Conservation (phyloP, 2,329 filamentous ascomycete species). For the Aspergillus brunneoviolaceus region DNA sequence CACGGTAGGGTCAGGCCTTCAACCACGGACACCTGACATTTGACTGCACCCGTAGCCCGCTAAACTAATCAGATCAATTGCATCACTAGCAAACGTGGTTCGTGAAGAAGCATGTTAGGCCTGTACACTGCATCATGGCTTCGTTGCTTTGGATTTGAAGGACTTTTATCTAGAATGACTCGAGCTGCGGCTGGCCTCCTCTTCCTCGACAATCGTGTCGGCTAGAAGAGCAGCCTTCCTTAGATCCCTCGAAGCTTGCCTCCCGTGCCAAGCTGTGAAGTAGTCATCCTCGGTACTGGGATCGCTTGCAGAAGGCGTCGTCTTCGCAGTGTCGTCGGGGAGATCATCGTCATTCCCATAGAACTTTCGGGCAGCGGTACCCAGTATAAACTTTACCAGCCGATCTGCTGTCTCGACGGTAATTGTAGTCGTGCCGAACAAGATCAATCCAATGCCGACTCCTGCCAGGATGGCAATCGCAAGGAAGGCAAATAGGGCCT, state of each 20-base stretch:
- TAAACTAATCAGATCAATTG: background rate
- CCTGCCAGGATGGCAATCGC: slow-evolving; percentile 68
- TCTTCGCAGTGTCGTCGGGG: background rate
- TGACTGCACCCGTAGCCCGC: too few species aligned
- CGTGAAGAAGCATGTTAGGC: too few species aligned
- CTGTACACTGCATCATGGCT: background rate
- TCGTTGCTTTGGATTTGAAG: background rate
- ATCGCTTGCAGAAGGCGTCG: background rate
- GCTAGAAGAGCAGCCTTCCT: slow-evolving; percentile 17
- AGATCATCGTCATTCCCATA: background rate
- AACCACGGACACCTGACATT: too few species aligned
- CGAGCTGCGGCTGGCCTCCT: slow-evolving; percentile 25
- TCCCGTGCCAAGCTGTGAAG: background rate
- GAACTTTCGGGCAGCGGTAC: background rate
- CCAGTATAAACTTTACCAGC: slow-evolving; percentile 39
- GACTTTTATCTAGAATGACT: slow-evolving; percentile 6
- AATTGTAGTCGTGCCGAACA: slow-evolving; percentile 58
- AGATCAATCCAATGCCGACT: slow-evolving; percentile 58
- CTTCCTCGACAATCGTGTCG: slow-evolving; percentile 34
- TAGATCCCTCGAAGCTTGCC: background rate
- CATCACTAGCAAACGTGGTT: background rate
- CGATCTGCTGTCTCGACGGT: slow-evolving; percentile 54
- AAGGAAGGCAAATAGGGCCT: slow-evolving; percentile 56
- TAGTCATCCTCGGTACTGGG: background rate
- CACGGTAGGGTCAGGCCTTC: background rate